phyloP scores from a whole-genome alignment of 257 asterid species.

The Ophiorrhiza pumila region DNA sequence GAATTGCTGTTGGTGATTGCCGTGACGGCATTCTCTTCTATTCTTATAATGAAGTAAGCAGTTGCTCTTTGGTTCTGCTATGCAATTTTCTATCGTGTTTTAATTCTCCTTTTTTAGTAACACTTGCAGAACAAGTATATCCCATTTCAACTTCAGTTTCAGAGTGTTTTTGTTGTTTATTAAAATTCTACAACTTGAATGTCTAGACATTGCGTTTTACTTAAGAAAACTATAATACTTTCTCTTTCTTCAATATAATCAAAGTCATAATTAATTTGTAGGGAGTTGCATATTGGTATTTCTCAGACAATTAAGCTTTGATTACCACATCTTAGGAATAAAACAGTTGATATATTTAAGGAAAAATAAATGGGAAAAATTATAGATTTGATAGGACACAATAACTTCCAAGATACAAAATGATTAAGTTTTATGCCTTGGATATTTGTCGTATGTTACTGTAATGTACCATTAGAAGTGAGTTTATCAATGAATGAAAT shows the following conservation, averaged over 20 bases:
- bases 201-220: not conserved
- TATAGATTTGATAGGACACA: not conserved
- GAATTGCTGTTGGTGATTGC: constrained; percentile 98
- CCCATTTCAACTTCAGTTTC: not conserved
- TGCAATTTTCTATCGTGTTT: not conserved
- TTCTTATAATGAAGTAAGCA: constrained; percentile 77
- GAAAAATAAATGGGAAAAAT: not conserved
- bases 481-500: not conserved
- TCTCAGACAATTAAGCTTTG: not conserved
- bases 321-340: not conserved
- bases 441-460: not conserved
- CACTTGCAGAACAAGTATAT: not conserved
- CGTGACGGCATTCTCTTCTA: constrained; percentile 95
- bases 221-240: not conserved
- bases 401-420: not conserved
- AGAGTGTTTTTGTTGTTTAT: not conserved
- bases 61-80: constrained; percentile 24
- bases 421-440: not conserved
- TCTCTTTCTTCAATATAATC: not conserved
- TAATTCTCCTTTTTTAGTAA: not conserved
- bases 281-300: not conserved
- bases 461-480: not conserved
- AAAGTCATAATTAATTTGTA: not conserved
- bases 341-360: not conserved
- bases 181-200: not conserved